A percentile compares a stretch with the other conserved stretches of the same genome.
These are phyloP conservation scores for Camelina sativa DNA, from an alignment of 345 rosid species.

Conservation along the genomic window DNA sequence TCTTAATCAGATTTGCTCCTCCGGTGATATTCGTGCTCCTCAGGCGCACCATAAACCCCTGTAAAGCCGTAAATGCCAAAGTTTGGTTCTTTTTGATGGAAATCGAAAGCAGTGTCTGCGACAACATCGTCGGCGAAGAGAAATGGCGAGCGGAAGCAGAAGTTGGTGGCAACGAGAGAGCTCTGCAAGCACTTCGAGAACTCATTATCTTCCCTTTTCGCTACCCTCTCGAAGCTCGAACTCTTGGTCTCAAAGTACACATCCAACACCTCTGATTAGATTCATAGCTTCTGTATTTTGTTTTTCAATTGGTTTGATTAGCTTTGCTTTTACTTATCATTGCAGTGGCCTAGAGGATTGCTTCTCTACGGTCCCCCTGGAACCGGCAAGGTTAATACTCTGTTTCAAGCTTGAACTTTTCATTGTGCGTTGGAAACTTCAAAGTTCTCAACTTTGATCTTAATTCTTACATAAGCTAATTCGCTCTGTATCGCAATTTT, in stretches of 20 bases:
- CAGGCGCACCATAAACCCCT: conserved; percentile 32
- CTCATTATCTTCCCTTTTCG: conserved; percentile 77
- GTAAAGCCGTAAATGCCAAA: conserved; percentile 4
- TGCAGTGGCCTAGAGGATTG: conserved; percentile 88
- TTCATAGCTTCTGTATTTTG: neutral
- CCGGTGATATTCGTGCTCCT: neutral
- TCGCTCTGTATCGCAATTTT: neutral
- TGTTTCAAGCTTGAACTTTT: conserved; percentile 5
- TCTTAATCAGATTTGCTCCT: neutral
- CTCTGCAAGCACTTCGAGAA: conserved; percentile 84
- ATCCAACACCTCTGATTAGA: neutral
- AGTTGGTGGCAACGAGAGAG: conserved; percentile 75
- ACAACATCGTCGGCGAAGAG: conserved; percentile 36
- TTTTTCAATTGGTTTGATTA: neutral
- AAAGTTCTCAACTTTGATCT: conserved; percentile 16
- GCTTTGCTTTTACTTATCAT: conserved; percentile 20
- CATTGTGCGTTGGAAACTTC: neutral
- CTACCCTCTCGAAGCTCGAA: conserved; percentile 68
- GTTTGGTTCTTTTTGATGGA: conserved; percentile 29
- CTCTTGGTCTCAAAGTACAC: conserved; percentile 78
- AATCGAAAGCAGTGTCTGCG: conserved; percentile 26
- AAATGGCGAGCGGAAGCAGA: conserved; percentile 74
- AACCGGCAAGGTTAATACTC: conserved; percentile 78
- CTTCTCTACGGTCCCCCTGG: conserved; percentile 94
- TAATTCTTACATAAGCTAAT: neutral